Base-by-base conservation (phyloP, 108 stramenopile genomes). In the Skeletonema menzelii region DNA sequence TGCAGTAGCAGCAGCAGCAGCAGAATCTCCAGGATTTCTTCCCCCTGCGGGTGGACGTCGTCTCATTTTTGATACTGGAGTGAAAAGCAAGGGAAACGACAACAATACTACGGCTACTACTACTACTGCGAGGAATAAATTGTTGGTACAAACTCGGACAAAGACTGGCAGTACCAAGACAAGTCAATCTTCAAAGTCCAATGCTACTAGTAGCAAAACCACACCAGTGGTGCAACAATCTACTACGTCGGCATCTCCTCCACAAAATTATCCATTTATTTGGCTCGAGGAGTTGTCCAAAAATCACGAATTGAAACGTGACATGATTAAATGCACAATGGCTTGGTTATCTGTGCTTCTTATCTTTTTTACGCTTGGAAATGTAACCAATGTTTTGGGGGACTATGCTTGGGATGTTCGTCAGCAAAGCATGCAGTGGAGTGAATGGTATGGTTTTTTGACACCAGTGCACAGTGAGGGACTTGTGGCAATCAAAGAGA, bases 1-100 rank as follows among this genome's bases (percentile, higher is more conserved):
- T 11, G 56, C 59, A 47, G 53, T 26, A 10, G 13, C 26, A 12
- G 35, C 34, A 5, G 5, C 26, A 4, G 35, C 22, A 5, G 31
- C n/a, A 37, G 67, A 12, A 14, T 10, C 49, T 22, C 49, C 49
- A 10, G 49, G 49, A 53, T 8, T 40, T 22, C 69, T 69, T 27
- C 56, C 59, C 60, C 77, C 77, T 14, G 65, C 78, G 0, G 66
- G 66, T 15, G 71, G 71, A 44, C 44, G 78, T 26, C 60, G 78
- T 13, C 47, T 79, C 27, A 53, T 79, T 27, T 79, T 79, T 38
- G 70, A 68, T 31, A 63, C 78, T 28, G 55, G 27, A 4, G 58
- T 56, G 1, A 71, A 70, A 47, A 49, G 10, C 8, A 61, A 46
- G 59, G 69, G 20, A 26, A 59, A 28, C 17, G 42, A 34, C 8